Conservation (phyloP, 805 yeast genomes). For the Pichia gijzeniarum region DNA sequence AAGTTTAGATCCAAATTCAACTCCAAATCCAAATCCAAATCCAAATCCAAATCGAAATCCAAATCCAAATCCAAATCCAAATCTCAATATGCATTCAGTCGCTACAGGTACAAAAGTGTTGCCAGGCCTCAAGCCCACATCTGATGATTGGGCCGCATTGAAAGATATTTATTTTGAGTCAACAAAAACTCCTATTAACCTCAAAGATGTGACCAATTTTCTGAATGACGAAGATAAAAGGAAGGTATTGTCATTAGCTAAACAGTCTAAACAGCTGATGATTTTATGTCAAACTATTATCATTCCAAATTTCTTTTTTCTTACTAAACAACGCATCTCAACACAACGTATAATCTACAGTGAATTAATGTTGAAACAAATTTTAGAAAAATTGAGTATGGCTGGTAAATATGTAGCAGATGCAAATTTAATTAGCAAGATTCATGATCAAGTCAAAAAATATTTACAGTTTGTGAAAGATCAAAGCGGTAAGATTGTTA, state of each 20-base stretch:
- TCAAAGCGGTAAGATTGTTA: constrained; percentile 30
- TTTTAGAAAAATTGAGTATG: constrained; percentile 56
- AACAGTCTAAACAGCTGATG: constrained; percentile 51
- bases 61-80: no score
- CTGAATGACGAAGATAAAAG: constrained; percentile 61
- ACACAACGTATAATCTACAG: constrained; percentile 72
- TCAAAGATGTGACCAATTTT: constrained; percentile 58
- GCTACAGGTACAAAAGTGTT: constrained; percentile 23
- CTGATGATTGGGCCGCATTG: constrained; percentile 56
- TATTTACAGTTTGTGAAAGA: constrained; percentile 72
- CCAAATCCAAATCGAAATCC: no score
- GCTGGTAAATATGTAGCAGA: constrained; percentile 54
- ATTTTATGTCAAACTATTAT: constrained; percentile 62
- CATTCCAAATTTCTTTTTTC: constrained; percentile 68
- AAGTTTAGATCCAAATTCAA: neutral
- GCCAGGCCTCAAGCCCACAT: constrained; percentile 38
- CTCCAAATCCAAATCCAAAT: no score
- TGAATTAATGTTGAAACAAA: constrained; percentile 71
- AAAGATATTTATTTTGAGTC: constrained; percentile 65
- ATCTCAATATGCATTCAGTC: no score
- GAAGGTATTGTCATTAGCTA: constrained; percentile 48
- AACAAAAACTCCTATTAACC: constrained; percentile 53
- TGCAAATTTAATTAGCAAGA: constrained; percentile 64
- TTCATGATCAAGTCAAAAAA: constrained; percentile 65
- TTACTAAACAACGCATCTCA: constrained; percentile 69